Base-by-base conservation (phyloP, 805 yeast genomes). In the Yarrowia phangngaensis region DNA sequence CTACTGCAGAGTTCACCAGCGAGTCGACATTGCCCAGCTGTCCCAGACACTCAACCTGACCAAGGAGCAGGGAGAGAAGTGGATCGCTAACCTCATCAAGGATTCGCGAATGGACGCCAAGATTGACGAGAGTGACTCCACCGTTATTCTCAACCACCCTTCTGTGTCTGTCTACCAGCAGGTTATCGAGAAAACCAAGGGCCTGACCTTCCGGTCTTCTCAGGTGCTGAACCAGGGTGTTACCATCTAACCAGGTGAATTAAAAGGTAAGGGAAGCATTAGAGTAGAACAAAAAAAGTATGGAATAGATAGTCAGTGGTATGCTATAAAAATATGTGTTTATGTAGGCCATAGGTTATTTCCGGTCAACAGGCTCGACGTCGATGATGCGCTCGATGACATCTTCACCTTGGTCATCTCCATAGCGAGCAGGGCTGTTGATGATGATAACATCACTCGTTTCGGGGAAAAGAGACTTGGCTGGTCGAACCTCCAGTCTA, bases 171-270 rank as follows among this genome's bases (percentile, higher is more conserved):
- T 78, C 30, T 73, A 82, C 66, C 87, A 84, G 56, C 82, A 80
- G 55, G 75, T 84, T 29, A 74, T 76, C 54, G 84, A 80, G 58
- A 77, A 74, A 63, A 78, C 84, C n/a, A 80, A 79, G 69, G 79
- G 79, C 4, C 66, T 79, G 57, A 72, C 77, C 26, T 78, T 74
- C 67, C 73, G 77, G 58, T 74, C 82, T 14, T 73, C 71, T 60
- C 82, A 79, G 63, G 68, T 77, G 34, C 69, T 78, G 54, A 70
- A 72, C 50, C 70, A 71, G 47, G 60, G 63, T 46, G 51, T 61
- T 30, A 58, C 48, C 23, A 41, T 41, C 45, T 17, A 50, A 48
- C n/a, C n/a, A n/a, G n/a, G n/a, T n/a, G n/a, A n/a, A n/a, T n/a
- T n/a, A n/a, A n/a, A n/a, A n/a, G n/a, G n/a, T n/a, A n/a, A n/a